Evolutionary conservation across 2,329 filamentous ascomycete species (phyloP), one percentile per base, ranked within the genome.

Genomic region (Biscogniauxia mediterranea): DNA sequence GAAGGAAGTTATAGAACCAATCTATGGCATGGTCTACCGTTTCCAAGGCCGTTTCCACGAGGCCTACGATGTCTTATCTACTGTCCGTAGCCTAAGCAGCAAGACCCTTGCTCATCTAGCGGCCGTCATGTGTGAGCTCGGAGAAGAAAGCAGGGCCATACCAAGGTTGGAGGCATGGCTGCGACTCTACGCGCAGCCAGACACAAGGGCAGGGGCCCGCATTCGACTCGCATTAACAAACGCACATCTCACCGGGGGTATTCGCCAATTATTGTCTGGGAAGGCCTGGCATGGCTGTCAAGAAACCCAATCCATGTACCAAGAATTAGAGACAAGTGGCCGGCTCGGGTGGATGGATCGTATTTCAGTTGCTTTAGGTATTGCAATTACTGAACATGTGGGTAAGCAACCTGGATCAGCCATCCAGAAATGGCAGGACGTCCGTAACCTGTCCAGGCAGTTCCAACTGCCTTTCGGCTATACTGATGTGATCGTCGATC

Each of bases 311-410:
- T 42, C 38, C 38, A 42, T 42, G 38, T 42, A 42, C 38, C 38
- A 42, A 42, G 38, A 42, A 42, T 42, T 42, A 42, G 38, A 42
- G 38, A 11, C 46, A 13, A 13, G 8, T 38, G 23, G 50, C 20
- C 46, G 19, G 15, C 23, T 52, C 5, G 15, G 15, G 32, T 57
- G 46, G 46, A 52, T 51, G 17, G 46, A 52, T 23, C 46, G 28
- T n/a, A 32, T 52, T 50, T n/a, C 46, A 17, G 25, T 32, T 28
- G 28, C 52, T n/a, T 32, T 57, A 52, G 46, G 46, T 20, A 38
- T 57, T 21, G 46, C 46, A 51, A 51, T 57, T 38, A 52, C 46
- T 51, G 23, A 57, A n/a, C 46, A 57, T 52, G 28, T 57, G 21
- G 49, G 46, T 15, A 28, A 50, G 46, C 15, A 57, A n/a, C 21